Percentiles rank a stretch among this genome's conserved stretches.
Conservation (phyloP, 352 stramenopile genomes). For the Globisporangium ultimum region DNA sequence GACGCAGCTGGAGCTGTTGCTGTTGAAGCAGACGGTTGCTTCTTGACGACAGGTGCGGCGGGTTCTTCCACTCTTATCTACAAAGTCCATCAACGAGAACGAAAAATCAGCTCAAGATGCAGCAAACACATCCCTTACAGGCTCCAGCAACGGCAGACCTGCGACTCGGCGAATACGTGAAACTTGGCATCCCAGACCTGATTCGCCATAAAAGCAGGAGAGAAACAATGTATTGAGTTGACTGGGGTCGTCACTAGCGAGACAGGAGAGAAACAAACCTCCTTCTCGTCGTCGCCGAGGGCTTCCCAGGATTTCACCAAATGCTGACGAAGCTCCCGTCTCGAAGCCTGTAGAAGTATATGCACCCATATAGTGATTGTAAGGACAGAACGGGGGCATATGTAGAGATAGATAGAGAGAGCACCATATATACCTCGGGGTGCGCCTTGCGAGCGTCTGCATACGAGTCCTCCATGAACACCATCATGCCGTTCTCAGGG, state of each 20-base stretch:
- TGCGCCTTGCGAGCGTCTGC: slow-evolving; percentile 17
- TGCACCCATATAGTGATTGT: neutral
- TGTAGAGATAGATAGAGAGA: no score
- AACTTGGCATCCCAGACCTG: slow-evolving; percentile 16
- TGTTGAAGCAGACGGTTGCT: slow-evolving; percentile 1
- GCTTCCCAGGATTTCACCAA: slow-evolving; percentile 25
- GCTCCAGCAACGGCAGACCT: neutral
- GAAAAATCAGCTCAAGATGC: neutral
- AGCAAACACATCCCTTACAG: no score
- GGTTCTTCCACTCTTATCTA: neutral
- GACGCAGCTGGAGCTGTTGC: neutral
- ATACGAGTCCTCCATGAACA: slow-evolving; percentile 34
- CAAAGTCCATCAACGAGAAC: no score
- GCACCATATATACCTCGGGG: slow-evolving; percentile 18
- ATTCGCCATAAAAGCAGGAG: neutral
- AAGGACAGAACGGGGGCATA: neutral
- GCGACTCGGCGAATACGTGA: neutral
- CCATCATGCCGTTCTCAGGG: slow-evolving; percentile 26
- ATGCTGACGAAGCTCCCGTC: slow-evolving; percentile 20
- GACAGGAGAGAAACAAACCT: slow-evolving; percentile 13
- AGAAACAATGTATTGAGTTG: no score
- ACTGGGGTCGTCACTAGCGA: neutral
- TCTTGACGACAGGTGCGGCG: neutral
- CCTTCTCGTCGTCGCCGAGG: slow-evolving; percentile 25
- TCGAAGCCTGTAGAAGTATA: slow-evolving; percentile 18